Evolutionary conservation across 2,329 filamentous ascomycete species (phyloP), one percentile per base, ranked within the genome.

Genomic region (Paramyrothecium roridum): DNA sequence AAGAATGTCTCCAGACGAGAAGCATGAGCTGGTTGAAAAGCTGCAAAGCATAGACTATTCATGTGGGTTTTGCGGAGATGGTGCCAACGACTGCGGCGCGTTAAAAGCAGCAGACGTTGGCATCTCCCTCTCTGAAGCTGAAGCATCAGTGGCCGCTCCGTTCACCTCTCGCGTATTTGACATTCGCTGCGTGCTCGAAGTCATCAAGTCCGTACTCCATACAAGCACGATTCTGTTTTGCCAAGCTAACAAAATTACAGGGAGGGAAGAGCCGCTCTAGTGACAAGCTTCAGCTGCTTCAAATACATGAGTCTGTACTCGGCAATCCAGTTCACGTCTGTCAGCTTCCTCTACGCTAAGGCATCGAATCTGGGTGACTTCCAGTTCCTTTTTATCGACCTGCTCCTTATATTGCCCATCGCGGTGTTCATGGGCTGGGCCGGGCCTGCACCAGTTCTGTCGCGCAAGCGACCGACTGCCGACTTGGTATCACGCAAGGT

Each of bases 231-330:
- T 7, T 4, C 19, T 33, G 12, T 22, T 16, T 21, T 40, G 19
- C 1, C 30, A 23, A 17, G 46, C 63, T 73, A 59, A 73, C 58
- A 19, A 1, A 17, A 4, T 11, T 19, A 40, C 37, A 87, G 92
- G 61, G 95, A 99, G 77, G 95, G 95, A 20, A 87, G 96, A 59
- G 93, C 93, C 20, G 91, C 96, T 34, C 81, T 99, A 34, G 93
- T 98, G n/a, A 99, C 95, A 13, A 96, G 92, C 73, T 99, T 99
- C 77, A 96, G 91, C 76, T 99, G 95, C 77, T 99, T 99, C 82
- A 99, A 98, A 77, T 99, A 96, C 75, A 99, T 99, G 96, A 96
- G 90, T 65, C 76, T 99, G 61, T 99, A 99, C 77, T 98, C 93
- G 2, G 93, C 95, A n/a, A 99, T 99, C 61, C 95, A 99, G 72